Evolutionary conservation across 805 yeast genomes (phyloP).

Genomic region (Saturnispora halmiae): DNA sequence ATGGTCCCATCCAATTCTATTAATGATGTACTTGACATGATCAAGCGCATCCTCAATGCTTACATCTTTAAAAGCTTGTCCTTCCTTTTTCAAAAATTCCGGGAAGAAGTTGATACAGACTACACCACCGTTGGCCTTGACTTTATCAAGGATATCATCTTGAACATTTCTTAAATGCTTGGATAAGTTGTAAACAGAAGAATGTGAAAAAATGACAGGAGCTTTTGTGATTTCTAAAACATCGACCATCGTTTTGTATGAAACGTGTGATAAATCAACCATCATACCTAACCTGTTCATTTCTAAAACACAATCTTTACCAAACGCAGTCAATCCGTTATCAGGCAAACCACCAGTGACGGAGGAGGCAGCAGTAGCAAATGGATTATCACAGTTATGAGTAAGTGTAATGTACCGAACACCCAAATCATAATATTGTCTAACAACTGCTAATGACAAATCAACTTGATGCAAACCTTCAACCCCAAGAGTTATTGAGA

Average conservation of each 20-base stretch:
- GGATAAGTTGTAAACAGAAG: conserved; percentile 35
- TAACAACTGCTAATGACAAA: conserved; percentile 38
- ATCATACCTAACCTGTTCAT: conserved; percentile 49
- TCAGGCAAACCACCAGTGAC: conserved; percentile 38
- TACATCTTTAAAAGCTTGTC: conserved; percentile 27
- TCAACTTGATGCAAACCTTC: conserved; percentile 50
- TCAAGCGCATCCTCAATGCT: conserved; percentile 41
- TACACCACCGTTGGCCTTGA: conserved; percentile 40
- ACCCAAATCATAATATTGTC: conserved; percentile 42
- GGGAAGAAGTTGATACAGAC: conserved; percentile 42
- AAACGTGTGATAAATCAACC: conserved; percentile 44
- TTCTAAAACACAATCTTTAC: conserved; percentile 35
- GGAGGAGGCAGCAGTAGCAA: conserved; percentile 46
- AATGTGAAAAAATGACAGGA: conserved; percentile 45
- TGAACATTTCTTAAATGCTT: conserved; percentile 40
- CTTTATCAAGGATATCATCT: conserved; percentile 35
- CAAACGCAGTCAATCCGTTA: conserved; percentile 36
- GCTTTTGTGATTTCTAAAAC: conserved; percentile 33
- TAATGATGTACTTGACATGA: conserved; percentile 36
- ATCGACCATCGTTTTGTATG: conserved; percentile 42
- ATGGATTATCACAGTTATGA: conserved; percentile 50
- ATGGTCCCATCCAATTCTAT: conserved; percentile 43
- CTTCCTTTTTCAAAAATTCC: conserved; percentile 26
- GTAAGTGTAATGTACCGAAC: conserved; percentile 47
- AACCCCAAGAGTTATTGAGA: conserved; percentile 42